Evolutionary conservation across 1,284 basidiomycete genomes (phyloP).

Genomic region (Fistulinella cinereoalba): DNA sequence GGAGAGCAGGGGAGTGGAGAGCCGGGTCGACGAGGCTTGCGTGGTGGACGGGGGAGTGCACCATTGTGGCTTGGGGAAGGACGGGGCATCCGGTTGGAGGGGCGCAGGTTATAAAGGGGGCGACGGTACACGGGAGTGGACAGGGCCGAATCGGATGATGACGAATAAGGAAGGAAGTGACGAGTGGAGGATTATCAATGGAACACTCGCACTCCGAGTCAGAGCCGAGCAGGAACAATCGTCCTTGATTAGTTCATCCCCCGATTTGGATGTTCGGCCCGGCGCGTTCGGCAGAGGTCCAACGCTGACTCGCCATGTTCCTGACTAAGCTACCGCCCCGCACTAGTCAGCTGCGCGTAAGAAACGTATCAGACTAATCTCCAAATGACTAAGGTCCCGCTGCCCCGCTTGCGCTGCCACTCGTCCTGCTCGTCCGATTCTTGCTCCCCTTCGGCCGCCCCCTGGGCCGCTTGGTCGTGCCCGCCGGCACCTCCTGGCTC

Average conservation of each 20-base stretch:
- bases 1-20: conserved; percentile 56
- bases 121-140: conserved; percentile 9
- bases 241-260: too few relatives aligned
- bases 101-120: conserved; percentile 33
- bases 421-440: conserved; percentile 24
- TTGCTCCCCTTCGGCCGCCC: conserved; percentile 47
- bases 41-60: conserved; percentile 46
- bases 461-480: conserved; percentile 43
- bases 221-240: conserved; percentile 14
- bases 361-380: too few relatives aligned
- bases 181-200: conserved; percentile 32
- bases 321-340: conserved; percentile 5
- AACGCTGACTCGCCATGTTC: conserved; percentile 7
- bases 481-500: conserved; percentile 21
- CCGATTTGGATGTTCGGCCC: conserved; percentile 1
- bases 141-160: conserved; percentile 34
- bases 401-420: too few relatives aligned
- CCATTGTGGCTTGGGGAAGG: conserved; percentile 13
- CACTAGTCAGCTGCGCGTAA: too few relatives aligned
- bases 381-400: too few relatives aligned
- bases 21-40: conserved; percentile 62
- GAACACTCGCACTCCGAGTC: conserved; percentile 17
- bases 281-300: conserved; percentile 5
- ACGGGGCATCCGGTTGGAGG: conserved; percentile 5
- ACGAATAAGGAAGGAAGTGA: conserved; percentile 26